Evolutionary conservation across 75 land plant genomes (phyloP).

Genomic region (Pseudotsuga menziesii): DNA sequence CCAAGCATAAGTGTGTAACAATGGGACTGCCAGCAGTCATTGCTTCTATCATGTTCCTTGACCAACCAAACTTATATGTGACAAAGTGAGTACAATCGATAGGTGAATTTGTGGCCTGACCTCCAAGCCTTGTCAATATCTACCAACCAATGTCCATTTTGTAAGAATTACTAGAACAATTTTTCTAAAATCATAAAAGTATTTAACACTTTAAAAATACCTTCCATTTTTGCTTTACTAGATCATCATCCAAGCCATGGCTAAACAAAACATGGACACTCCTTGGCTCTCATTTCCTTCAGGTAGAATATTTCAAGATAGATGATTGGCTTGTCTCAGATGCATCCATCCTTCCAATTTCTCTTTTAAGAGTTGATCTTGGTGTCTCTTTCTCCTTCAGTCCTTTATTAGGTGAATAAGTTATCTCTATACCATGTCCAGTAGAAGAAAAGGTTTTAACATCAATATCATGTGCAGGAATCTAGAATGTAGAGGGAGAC

Average conservation of each 20-base stretch:
- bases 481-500: too few relatives aligned
- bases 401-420: too few relatives aligned
- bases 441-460: too few relatives aligned
- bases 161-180: too few relatives aligned
- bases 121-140: conserved; percentile 69
- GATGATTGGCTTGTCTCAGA: too few relatives aligned
- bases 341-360: too few relatives aligned
- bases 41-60: conserved; percentile 87
- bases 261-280: conserved; percentile 70
- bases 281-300: too few relatives aligned
- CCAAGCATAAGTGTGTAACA: too few relatives aligned
- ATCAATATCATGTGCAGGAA: too few relatives aligned
- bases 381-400: too few relatives aligned
- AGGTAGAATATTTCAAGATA: conserved; percentile 16
- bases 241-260: conserved; percentile 62
- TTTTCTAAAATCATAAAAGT: conserved; percentile 7
- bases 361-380: too few relatives aligned
- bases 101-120: conserved; percentile 27
- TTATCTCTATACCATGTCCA: too few relatives aligned
- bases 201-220: conserved; percentile 21
- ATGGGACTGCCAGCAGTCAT: conserved; percentile 85
- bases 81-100: conserved; percentile 90
- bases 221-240: conserved; percentile 78
- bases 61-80: conserved; percentile 78
- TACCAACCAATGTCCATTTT: conserved; percentile 25